Percentiles rank a stretch among this genome's conserved stretches.
Evolutionary conservation across 495 filamentous ascomycete species (phyloP).

Genomic region (Daldinia grandis): DNA sequence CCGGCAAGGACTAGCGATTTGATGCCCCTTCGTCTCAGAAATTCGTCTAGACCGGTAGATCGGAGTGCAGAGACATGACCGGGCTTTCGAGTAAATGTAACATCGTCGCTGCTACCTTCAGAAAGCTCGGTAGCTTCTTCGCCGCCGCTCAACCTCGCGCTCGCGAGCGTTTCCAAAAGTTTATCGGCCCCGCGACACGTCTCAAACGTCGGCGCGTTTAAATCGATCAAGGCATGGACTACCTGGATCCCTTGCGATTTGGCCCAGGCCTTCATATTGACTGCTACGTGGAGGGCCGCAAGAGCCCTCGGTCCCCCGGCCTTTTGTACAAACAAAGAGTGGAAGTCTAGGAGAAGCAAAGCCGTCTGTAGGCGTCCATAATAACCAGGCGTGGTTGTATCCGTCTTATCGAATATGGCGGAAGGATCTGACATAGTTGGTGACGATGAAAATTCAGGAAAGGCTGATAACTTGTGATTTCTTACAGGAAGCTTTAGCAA

Average conservation of each 20-base stretch:
- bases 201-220: neutral
- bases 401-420: neutral
- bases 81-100: neutral
- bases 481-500: neutral
- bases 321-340: neutral
- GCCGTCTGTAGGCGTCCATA: neutral
- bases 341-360: neutral
- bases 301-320: neutral
- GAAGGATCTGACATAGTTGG: neutral
- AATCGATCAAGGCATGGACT: neutral
- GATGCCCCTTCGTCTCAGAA: neutral
- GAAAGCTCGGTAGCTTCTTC: neutral
- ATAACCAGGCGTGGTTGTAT: neutral
- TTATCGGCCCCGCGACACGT: neutral
- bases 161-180: neutral
- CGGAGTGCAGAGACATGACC: neutral
- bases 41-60: neutral
- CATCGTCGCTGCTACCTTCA: neutral
- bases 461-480: neutral
- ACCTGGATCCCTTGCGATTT: neutral
- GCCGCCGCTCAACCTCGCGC: neutral
- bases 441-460: neutral
- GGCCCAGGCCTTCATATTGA: neutral
- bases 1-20: neutral
- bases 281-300: neutral